phyloP scores from a whole-genome alignment of 305 asterid genomes.

The Solanum aculeatissimum region DNA sequence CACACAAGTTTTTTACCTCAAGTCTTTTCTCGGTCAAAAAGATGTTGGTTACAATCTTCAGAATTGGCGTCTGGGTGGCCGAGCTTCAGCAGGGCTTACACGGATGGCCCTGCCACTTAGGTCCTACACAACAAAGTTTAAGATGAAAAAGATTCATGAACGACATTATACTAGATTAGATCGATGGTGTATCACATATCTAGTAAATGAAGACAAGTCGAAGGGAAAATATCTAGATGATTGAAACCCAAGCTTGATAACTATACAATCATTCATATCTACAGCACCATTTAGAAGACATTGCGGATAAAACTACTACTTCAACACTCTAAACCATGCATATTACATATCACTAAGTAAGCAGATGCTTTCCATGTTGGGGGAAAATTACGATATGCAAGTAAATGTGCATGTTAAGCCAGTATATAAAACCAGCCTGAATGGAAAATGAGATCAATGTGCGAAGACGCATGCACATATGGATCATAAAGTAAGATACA shows the following conservation, averaged over 20 bases:
- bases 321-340: background rate
- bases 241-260: background rate
- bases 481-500: background rate
- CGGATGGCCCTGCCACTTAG: constrained; percentile 75
- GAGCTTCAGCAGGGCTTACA: constrained; percentile 76
- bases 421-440: background rate
- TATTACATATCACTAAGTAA: background rate
- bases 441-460: background rate
- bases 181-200: background rate
- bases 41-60: background rate
- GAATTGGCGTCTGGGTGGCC: constrained; percentile 41
- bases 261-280: background rate
- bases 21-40: background rate
- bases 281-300: background rate
- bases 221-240: background rate
- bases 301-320: background rate
- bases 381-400: background rate
- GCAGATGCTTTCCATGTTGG: background rate
- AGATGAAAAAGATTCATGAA: background rate
- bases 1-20: background rate
- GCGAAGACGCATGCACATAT: background rate
- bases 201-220: background rate
- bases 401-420: background rate
- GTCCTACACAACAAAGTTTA: constrained; percentile 32
- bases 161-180: background rate